Evolutionary conservation across 805 yeast species (phyloP).

Genomic region (Kodamaea hsintzibuensis): DNA sequence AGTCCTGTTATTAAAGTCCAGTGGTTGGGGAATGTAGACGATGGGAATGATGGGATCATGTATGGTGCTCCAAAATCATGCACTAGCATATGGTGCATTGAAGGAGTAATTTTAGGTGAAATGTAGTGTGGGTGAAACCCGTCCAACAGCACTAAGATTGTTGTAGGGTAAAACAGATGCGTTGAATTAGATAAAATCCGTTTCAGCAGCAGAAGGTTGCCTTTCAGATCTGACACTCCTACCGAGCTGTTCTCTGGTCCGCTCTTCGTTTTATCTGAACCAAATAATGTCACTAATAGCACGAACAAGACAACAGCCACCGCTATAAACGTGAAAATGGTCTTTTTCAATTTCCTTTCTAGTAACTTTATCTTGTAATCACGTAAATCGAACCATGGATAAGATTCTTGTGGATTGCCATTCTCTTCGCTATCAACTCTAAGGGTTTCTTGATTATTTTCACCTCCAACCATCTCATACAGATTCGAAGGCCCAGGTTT

Average conservation of each 20-base stretch:
- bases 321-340: slow-evolving; percentile 12
- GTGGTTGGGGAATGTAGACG: slow-evolving; percentile 89
- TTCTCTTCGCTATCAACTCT: slow-evolving; percentile 7
- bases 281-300: background rate
- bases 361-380: slow-evolving; percentile 27
- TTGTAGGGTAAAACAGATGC: slow-evolving; percentile 71
- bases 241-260: background rate
- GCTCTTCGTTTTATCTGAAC: background rate
- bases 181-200: slow-evolving; percentile 57
- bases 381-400: slow-evolving; percentile 17
- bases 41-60: slow-evolving; percentile 85
- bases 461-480: slow-evolving; percentile 13
- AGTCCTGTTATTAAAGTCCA: slow-evolving; percentile 90
- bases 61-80: slow-evolving; percentile 69
- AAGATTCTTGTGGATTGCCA: background rate
- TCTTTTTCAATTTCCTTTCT: slow-evolving; percentile 21
- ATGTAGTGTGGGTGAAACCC: slow-evolving; percentile 93
- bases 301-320: slow-evolving; percentile 4
- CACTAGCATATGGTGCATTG: slow-evolving; percentile 56
- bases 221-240: background rate
- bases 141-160: slow-evolving; percentile 76
- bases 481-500: background rate
- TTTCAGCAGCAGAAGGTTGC: background rate
- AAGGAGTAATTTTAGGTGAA: slow-evolving; percentile 65
- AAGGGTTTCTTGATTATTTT: background rate